Evolutionary conservation across 2,329 filamentous ascomycete genomes (phyloP), one percentile per base, ranked within the genome.

Genomic region (Aureobasidium subglaciale): DNA sequence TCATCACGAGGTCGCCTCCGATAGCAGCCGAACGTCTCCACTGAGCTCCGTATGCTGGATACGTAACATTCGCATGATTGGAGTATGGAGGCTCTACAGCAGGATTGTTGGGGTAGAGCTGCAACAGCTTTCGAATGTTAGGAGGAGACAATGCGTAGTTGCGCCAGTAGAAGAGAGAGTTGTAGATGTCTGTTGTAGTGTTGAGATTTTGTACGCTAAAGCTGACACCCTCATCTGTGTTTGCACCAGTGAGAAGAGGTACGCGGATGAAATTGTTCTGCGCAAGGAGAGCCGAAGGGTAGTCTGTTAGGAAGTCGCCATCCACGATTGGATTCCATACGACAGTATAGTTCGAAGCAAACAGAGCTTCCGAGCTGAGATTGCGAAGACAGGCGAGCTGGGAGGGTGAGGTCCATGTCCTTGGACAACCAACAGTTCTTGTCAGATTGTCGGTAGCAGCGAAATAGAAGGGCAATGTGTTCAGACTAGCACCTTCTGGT

Each of bases 51-150:
- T 70, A 66, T 11, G 43, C 22, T 24, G 65, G 62, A 32, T 65
- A 66, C 7, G 65, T 65, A 4, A 62, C 56, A 41, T 62, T 61
- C 18, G 52, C 57, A 15, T 54, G 52, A 5, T 59, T 55, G 32
- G 70, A 65, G 58, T 71, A 72, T 0, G 78, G 78, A 29, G 75
- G 70, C 48, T 76, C 70, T 6, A 73, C 61, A 27, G 74, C 71
- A 1, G 78, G 77, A 42, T 77, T 70, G 57, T 78, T 70, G 0
- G 77, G 76, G 56, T 79, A 79, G 0, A 78, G 67, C 18, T 74
- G 69, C 7, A 79, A 67, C 0, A 79, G 65, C 29, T 64, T 68
- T 11, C 70, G 66, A 13, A 75, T 73, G 1, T 73, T 74, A 0
- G 72, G 69, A 3, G 76, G 71, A 1, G 74, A 75, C 11, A 78